Conservation (phyloP, 306 rosid species). For the Acacia acuminata region DNA sequence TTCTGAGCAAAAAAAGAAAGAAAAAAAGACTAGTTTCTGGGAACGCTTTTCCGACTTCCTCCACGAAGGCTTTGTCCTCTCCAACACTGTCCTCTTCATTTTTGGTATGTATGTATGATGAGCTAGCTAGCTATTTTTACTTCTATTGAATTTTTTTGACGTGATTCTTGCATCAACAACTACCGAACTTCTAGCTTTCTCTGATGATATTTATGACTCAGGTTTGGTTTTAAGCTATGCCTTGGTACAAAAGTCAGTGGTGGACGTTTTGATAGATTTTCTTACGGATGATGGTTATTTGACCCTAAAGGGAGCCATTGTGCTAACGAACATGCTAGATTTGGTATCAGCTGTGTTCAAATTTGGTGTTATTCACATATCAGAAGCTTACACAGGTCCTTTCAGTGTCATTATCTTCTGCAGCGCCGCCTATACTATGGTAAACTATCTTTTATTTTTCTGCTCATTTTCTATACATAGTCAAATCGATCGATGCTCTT, state of each 20-base stretch:
- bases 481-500: not conserved
- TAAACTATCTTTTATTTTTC: not conserved
- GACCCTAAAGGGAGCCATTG: not conserved
- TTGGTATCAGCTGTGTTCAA: not conserved
- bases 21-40: not conserved
- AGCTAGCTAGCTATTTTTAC: not conserved
- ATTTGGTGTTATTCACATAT: not conserved
- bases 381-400: not conserved
- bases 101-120: not conserved
- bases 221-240: not conserved
- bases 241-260: not conserved
- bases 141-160: not conserved
- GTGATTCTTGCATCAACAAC: not conserved
- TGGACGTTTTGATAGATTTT: not conserved
- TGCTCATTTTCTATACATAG: not conserved
- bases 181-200: not conserved
- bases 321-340: not conserved
- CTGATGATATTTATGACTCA: not conserved
- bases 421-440: not conserved
- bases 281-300: not conserved
- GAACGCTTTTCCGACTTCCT: not conserved
- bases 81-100: not conserved
- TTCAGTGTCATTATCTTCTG: not conserved
- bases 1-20: too few species aligned
- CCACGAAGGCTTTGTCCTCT: not conserved